These are phyloP conservation scores for Xylariaceae sp. DNA, from an alignment of 2,329 filamentous ascomycete species.

Conservation along the genomic window DNA sequence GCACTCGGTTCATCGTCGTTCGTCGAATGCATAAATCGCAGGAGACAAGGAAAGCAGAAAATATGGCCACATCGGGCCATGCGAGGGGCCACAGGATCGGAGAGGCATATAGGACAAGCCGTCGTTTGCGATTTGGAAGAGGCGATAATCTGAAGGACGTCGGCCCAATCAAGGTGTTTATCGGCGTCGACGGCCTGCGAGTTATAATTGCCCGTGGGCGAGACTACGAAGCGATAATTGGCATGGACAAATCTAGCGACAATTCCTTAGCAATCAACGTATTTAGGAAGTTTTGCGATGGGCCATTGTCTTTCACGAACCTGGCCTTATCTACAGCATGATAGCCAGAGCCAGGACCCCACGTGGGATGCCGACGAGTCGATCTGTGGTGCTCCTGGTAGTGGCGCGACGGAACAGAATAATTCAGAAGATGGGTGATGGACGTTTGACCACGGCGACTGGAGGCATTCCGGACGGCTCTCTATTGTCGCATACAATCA, in stretches of 20 bases:
- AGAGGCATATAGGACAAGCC: slow-evolving; percentile 92
- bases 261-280: slow-evolving; percentile 2
- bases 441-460: slow-evolving; percentile 87
- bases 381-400: slow-evolving; percentile 50
- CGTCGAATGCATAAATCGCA: slow-evolving; percentile 89
- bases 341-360: slow-evolving; percentile 82
- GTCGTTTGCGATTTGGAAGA: slow-evolving; percentile 83
- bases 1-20: slow-evolving; percentile 61
- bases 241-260: slow-evolving; percentile 72
- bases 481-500: slow-evolving; percentile 22
- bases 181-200: slow-evolving; percentile 81
- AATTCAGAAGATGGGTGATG: slow-evolving; percentile 95
- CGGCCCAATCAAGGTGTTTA: slow-evolving; percentile 81
- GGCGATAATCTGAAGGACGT: slow-evolving; percentile 85
- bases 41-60: slow-evolving; percentile 87
- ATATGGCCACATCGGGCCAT: slow-evolving; percentile 98
- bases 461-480: slow-evolving; percentile 51
- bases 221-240: slow-evolving; percentile 95
- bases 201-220: slow-evolving; percentile 72
- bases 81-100: slow-evolving; percentile 82
- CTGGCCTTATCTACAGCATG: slow-evolving; percentile 87
- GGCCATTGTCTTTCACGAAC: slow-evolving; percentile 37
- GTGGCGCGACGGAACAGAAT: slow-evolving; percentile 71
- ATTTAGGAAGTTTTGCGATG: background rate
- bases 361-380: slow-evolving; percentile 67